These are phyloP conservation scores for Salicornia ramosissima DNA, from an alignment of 148 eudicot species.

Conservation along the genomic window DNA sequence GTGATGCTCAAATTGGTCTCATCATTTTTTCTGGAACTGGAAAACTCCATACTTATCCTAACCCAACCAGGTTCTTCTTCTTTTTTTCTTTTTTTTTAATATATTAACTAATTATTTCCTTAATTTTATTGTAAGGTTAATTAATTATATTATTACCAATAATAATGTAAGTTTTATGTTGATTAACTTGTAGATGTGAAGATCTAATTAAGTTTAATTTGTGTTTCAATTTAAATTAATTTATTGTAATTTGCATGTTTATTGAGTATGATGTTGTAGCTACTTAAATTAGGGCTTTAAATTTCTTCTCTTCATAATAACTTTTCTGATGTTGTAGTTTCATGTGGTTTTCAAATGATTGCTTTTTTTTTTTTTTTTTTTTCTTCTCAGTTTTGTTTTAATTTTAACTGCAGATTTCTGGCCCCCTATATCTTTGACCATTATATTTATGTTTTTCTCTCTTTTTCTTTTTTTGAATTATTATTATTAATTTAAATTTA, in stretches of 20 bases:
- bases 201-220: too few species aligned
- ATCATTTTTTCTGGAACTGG: conserved; percentile 77
- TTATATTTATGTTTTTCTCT: not conserved
- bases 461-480: not conserved
- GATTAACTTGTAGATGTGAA: too few species aligned
- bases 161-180: too few species aligned
- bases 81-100: not conserved
- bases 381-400: conserved; percentile 11
- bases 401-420: conserved; percentile 19
- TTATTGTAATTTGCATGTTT: conserved; percentile 9
- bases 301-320: not conserved
- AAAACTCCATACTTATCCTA: conserved; percentile 57
- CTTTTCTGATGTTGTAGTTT: conserved; percentile 14
- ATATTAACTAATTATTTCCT: not conserved
- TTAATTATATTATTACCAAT: not conserved
- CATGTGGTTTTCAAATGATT: conserved; percentile 32
- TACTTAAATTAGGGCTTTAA: conserved; percentile 21
- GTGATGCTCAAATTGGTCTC: conserved; percentile 79
- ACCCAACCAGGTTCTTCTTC: conserved; percentile 33
- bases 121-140: not conserved
- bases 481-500: not conserved
- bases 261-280: not conserved
- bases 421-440: conserved; percentile 22
- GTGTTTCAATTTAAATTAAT: conserved; percentile 1
- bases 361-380: conserved; percentile 12